Conservation (phyloP, 495 filamentous ascomycete species). For the Evansstolkia leycettana region DNA sequence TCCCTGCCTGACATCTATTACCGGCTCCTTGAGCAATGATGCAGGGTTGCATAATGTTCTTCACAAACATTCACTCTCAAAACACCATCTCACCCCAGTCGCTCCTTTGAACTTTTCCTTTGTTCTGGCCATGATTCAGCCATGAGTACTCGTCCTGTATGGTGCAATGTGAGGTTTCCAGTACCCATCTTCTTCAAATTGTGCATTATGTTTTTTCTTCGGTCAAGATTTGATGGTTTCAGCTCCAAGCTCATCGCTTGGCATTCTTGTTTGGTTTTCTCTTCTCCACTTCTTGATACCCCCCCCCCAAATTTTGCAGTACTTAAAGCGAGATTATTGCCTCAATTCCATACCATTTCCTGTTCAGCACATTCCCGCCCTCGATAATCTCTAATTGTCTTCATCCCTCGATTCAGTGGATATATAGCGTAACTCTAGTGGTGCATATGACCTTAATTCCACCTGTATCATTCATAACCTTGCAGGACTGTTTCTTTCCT, state of each 20-base stretch:
- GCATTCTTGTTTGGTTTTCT: background rate
- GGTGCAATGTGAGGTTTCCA: no score
- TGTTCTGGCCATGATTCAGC: slow-evolving; percentile 2
- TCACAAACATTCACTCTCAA: background rate
- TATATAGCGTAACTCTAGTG: slow-evolving; percentile 3
- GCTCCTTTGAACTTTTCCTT: slow-evolving; percentile 15
- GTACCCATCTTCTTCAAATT: no score
- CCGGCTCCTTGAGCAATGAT: background rate
- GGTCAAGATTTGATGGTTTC: no score
- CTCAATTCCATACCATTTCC: slow-evolving; percentile 4
- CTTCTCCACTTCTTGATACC: slow-evolving; percentile 1
- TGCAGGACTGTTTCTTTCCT: background rate
- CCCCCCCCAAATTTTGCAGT: slow-evolving; percentile 3
- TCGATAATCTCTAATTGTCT: slow-evolving; percentile 6
- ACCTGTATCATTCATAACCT: slow-evolving; percentile 4
- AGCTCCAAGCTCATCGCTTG: no score
- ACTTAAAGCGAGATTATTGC: slow-evolving; percentile 1
- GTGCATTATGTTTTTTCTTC: no score
- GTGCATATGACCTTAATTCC: slow-evolving; percentile 10
- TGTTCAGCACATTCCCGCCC: no score
- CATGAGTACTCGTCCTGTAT: no score
- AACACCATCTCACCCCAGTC: slow-evolving; percentile 7
- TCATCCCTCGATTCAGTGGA: slow-evolving; percentile 11
- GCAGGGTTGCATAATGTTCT: background rate
- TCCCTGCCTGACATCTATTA: no score